These are phyloP conservation scores for Ephemerocybe angulata DNA, from an alignment of 768 basidiomycete species.

Conservation along the genomic window DNA sequence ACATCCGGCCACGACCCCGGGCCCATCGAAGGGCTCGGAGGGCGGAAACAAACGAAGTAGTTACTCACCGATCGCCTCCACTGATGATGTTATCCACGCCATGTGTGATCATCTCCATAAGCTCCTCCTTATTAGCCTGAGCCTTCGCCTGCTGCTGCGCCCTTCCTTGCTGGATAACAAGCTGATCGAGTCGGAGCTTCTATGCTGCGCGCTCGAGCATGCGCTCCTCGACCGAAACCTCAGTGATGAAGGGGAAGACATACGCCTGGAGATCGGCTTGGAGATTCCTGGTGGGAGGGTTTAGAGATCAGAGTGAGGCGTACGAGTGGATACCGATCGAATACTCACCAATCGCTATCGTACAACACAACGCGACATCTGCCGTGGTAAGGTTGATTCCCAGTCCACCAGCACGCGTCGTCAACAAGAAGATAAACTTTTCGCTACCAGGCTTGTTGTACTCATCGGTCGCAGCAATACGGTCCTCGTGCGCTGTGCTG, in stretches of 20 bases:
- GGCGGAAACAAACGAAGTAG: too few relatives aligned
- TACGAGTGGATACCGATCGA: too few relatives aligned
- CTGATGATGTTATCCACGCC: constrained; percentile 97
- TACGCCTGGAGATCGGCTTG: constrained; percentile 98
- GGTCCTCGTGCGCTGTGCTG: constrained; percentile 93
- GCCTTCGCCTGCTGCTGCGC: constrained; percentile 78
- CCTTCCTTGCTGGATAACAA: constrained; percentile 95
- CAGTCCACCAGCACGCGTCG: constrained; percentile 89
- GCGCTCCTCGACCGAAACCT: constrained; percentile 92
- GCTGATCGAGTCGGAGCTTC: constrained; percentile 90
- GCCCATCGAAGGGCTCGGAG: not conserved
- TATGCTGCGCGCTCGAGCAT: constrained; percentile 95
- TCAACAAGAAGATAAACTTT: constrained; percentile 88
- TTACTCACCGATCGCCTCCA: constrained; percentile 65
- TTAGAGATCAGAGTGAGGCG: too few relatives aligned
- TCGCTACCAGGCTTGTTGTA: constrained; percentile 92
- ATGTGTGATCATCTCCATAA: constrained; percentile 97
- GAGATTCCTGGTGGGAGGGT: constrained; percentile 69
- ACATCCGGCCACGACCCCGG: not conserved
- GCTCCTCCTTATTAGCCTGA: constrained; percentile 91
- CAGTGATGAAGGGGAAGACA: constrained; percentile 95
- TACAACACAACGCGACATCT: constrained; percentile 95
- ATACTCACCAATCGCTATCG: constrained; percentile 91
- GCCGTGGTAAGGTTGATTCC: constrained; percentile 95
- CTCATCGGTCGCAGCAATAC: constrained; percentile 76